Percentiles rank a stretch among this genome's conserved stretches.
These are phyloP conservation scores for Fomitiporia mediterranea DNA, from an alignment of 1,284 basidiomycete genomes.

Conservation along the genomic window DNA sequence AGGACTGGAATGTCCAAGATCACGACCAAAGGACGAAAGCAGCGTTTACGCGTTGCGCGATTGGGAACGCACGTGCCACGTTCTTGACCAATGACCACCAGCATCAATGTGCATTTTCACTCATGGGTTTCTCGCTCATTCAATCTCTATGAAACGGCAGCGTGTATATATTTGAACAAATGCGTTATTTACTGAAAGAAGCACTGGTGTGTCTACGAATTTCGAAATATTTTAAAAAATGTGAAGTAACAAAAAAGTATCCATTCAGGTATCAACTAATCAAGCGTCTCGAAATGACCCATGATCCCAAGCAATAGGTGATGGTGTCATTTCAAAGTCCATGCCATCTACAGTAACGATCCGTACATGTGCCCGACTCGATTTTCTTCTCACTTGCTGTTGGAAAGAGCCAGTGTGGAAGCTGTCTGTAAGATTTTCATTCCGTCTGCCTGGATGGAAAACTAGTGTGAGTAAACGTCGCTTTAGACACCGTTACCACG, in stretches of 20 bases:
- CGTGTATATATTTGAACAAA: too few species aligned
- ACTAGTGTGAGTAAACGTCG: too few species aligned
- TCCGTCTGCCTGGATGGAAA: too few species aligned
- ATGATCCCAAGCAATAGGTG: constrained; percentile 6
- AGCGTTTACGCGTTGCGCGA: too few species aligned
- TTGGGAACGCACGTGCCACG: not conserved
- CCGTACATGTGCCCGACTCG: not conserved
- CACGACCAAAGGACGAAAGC: too few species aligned
- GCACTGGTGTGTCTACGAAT: not conserved
- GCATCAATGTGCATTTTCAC: too few species aligned
- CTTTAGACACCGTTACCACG: too few species aligned
- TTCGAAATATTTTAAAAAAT: not conserved
- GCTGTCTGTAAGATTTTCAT: not conserved
- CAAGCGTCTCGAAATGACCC: not conserved
- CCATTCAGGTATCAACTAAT: not conserved
- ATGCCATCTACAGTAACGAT: constrained; percentile 13
- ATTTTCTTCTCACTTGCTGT: not conserved
- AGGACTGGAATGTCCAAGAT: too few species aligned
- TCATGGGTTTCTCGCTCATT: too few species aligned
- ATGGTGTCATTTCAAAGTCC: constrained; percentile 6
- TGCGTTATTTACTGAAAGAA: too few species aligned
- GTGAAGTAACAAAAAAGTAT: not conserved
- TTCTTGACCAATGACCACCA: not conserved
- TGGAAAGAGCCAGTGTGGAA: not conserved
- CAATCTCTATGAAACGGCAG: too few species aligned